phyloP scores from a whole-genome alignment of 1,284 basidiomycete species.

The Psilocybe mexicana region DNA sequence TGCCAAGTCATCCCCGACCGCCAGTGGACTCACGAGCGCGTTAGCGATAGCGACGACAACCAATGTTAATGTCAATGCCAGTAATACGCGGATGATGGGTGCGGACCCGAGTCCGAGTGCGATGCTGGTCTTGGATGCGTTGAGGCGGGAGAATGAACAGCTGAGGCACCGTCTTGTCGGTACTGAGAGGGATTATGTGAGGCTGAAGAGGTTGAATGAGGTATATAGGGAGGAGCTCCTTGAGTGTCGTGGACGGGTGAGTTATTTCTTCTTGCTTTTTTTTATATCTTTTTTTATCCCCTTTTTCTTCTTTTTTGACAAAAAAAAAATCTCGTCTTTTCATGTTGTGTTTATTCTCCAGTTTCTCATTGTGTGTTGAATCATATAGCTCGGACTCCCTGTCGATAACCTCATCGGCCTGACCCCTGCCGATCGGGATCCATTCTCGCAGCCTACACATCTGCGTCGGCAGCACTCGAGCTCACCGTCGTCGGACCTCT shows the following conservation, averaged over 20 bases:
- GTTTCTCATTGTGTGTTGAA: not conserved
- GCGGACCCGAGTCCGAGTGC: conserved; percentile 48
- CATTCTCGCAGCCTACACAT: conserved; percentile 69
- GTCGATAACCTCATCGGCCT: conserved; percentile 76
- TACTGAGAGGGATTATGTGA: conserved; percentile 73
- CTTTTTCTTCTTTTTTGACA: not conserved
- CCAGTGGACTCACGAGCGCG: not conserved
- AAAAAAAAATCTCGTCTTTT: too few relatives aligned
- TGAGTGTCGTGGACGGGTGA: conserved; percentile 69
- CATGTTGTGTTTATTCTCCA: too few relatives aligned
- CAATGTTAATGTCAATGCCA: not conserved
- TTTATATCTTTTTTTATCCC: conserved; percentile 8
- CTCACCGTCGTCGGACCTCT: conserved; percentile 4
- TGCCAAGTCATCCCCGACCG: too few relatives aligned
- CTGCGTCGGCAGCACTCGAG: conserved; percentile 34
- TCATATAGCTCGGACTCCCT: conserved; percentile 62
- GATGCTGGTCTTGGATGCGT: conserved; percentile 68
- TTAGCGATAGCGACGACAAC: not conserved
- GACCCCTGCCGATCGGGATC: conserved; percentile 49
- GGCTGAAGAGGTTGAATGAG: conserved; percentile 72
- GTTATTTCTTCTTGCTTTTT: conserved; percentile 30
- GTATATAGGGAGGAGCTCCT: conserved; percentile 81
- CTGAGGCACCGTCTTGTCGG: conserved; percentile 63
- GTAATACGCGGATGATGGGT: conserved; percentile 4
- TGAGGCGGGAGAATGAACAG: conserved; percentile 75